Percentiles rank a stretch among this genome's conserved stretches.
These are phyloP conservation scores for Sordariomycetes sp. DNA, from an alignment of 2,329 filamentous ascomycete genomes.

Conservation along the genomic window DNA sequence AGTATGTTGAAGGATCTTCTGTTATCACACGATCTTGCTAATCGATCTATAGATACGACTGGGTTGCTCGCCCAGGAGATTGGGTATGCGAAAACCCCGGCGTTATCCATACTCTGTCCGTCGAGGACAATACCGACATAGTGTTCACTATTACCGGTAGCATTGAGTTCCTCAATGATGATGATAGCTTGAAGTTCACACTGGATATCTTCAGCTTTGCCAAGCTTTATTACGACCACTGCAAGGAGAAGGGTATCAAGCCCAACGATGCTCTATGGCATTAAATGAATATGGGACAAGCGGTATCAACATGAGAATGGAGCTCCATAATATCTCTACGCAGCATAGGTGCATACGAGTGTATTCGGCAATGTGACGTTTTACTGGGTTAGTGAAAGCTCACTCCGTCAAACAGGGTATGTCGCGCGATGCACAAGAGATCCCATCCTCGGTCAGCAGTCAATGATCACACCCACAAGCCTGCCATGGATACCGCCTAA, in stretches of 20 bases:
- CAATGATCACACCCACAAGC: no score
- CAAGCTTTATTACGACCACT: slow-evolving; percentile 8
- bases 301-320: not conserved
- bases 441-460: no score
- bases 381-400: not conserved
- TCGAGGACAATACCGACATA: slow-evolving; percentile 12
- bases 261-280: slow-evolving; percentile 8
- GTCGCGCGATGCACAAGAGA: no score
- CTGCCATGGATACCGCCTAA: no score
- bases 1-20: slow-evolving; percentile 4
- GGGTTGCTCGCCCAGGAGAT: slow-evolving; percentile 13
- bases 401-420: no score
- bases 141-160: slow-evolving; percentile 14
- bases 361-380: not conserved
- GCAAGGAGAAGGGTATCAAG: slow-evolving; percentile 7
- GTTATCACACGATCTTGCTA: slow-evolving; percentile 1
- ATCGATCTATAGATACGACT: slow-evolving; percentile 11
- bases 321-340: not conserved
- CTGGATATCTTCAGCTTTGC: slow-evolving; percentile 14
- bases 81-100: slow-evolving; percentile 15
- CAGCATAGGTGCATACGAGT: not conserved
- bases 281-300: slow-evolving; percentile 2
- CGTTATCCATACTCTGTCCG: slow-evolving; percentile 12
- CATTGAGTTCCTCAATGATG: slow-evolving; percentile 15
- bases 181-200: slow-evolving; percentile 12